phyloP scores from a whole-genome alignment of 768 basidiomycete genomes.

The Podaxis rugospora region DNA sequence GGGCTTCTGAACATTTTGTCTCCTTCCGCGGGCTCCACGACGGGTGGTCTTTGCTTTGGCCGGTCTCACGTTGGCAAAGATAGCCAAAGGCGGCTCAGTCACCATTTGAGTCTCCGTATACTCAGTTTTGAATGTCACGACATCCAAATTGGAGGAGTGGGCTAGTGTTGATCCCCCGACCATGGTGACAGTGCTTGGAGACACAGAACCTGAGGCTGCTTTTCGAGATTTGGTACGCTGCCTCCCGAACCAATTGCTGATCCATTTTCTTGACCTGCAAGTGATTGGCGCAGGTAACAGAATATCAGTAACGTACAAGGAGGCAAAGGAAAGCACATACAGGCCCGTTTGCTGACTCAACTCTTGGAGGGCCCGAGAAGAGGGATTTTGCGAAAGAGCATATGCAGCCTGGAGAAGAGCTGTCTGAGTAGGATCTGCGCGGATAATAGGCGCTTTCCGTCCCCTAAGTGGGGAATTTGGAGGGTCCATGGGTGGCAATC shows the following conservation, averaged over 20 bases:
- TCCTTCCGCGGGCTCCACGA: not conserved
- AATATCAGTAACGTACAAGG: not conserved
- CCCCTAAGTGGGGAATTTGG: not conserved
- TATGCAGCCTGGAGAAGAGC: constrained; percentile 23
- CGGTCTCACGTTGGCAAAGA: not conserved
- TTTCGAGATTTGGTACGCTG: constrained; percentile 23
- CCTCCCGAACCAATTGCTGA: constrained; percentile 29
- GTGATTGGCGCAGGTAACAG: not conserved
- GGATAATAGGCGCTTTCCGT: constrained; percentile 15
- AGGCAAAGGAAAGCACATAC: constrained; percentile 21
- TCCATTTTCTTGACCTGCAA: constrained; percentile 29
- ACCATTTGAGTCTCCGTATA: not conserved
- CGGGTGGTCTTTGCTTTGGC: not conserved
- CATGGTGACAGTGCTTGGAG: constrained; percentile 7
- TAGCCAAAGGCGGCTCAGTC: not conserved
- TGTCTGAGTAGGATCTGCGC: constrained; percentile 22
- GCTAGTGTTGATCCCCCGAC: not conserved
- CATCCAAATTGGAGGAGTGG: not conserved
- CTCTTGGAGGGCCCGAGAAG: constrained; percentile 18
- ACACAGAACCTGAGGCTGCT: constrained; percentile 13
- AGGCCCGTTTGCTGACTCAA: constrained; percentile 28
- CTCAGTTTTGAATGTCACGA: not conserved
- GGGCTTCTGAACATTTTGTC: not conserved
- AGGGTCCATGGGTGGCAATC: not conserved
- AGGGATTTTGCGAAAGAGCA: constrained; percentile 17